Percentiles rank a stretch among this genome's conserved stretches.
Conservation (phyloP, 208 protist species). For the Leishmania amazonensis region DNA sequence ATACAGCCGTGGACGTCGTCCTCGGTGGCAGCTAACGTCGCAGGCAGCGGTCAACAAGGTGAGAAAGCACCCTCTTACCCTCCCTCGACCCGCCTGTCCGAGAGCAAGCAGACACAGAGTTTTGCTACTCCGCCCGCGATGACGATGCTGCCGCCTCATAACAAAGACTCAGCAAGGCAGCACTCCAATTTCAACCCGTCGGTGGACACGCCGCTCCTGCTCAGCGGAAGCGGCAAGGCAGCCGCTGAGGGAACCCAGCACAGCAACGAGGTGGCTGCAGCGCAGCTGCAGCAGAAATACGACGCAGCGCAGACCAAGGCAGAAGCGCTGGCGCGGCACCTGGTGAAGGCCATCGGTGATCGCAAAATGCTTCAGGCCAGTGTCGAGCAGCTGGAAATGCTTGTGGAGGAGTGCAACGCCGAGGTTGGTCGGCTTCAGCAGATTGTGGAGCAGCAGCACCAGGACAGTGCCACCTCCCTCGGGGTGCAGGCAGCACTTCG, state of each 20-base stretch:
- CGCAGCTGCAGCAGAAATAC: conserved; percentile 35
- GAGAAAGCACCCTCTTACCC: neutral
- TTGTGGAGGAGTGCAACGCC: conserved; percentile 60
- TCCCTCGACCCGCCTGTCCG: neutral
- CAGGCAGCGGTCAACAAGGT: neutral
- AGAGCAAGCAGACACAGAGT: neutral
- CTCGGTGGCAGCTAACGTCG: neutral
- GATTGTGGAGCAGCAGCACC: conserved; percentile 51
- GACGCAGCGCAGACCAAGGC: conserved; percentile 66
- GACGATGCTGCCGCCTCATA: neutral
- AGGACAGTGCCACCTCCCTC: conserved; percentile 24
- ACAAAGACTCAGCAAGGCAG: neutral
- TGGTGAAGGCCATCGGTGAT: conserved; percentile 79
- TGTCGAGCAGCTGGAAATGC: conserved; percentile 59
- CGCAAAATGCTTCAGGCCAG: conserved; percentile 59
- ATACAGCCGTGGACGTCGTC: neutral
- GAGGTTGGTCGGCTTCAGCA: conserved; percentile 67
- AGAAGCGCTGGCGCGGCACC: conserved; percentile 77
- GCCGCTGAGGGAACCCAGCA: neutral
- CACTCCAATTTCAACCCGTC: neutral
- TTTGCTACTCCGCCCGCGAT: neutral
- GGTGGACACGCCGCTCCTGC: neutral
- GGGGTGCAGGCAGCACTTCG: conserved; percentile 47
- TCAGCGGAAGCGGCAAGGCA: neutral
- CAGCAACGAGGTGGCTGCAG: neutral